Conservation (phyloP, 768 basidiomycete species). For the Filobasidium wieringae region DNA sequence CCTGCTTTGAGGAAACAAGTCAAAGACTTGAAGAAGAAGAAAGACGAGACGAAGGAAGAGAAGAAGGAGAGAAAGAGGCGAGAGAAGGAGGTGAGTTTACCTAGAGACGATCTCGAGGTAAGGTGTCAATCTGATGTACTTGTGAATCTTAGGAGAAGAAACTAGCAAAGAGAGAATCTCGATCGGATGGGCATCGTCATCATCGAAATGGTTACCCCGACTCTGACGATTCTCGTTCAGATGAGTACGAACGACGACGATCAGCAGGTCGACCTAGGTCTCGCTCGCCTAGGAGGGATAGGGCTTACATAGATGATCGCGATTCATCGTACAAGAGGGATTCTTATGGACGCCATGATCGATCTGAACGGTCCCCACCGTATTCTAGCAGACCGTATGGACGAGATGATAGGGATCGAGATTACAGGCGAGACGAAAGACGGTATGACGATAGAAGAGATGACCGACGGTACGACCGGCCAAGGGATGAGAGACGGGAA, state of each 20-base stretch:
- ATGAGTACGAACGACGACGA: constrained; percentile 22
- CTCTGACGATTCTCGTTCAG: neutral
- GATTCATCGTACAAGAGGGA: constrained; percentile 15
- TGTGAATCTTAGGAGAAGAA: constrained; percentile 16
- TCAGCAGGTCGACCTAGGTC: constrained; percentile 22
- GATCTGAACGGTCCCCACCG: neutral
- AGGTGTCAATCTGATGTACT: neutral
- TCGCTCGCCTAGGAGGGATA: constrained; percentile 31
- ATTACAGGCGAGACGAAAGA: constrained; percentile 14
- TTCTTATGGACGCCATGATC: constrained; percentile 41
- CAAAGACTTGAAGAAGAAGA: constrained; percentile 33
- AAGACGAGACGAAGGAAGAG: constrained; percentile 39
- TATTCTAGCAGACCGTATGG: neutral
- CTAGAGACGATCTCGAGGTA: neutral
- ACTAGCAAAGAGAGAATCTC: constrained; percentile 21
- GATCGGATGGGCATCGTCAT: constrained; percentile 6
- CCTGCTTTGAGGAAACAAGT: constrained; percentile 32
- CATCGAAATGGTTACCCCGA: constrained; percentile 2
- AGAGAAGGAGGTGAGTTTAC: constrained; percentile 44
- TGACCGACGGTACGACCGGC: neutral
- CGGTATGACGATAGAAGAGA: constrained; percentile 33
- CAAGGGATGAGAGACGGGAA: neutral
- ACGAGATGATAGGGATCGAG: neutral
- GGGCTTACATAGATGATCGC: constrained; percentile 12
- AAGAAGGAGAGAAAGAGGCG: constrained; percentile 52